Evolutionary conservation across 208 protist genomes (phyloP), one percentile per base, ranked within the genome.

Genomic region (Crithidia thermophila): DNA sequence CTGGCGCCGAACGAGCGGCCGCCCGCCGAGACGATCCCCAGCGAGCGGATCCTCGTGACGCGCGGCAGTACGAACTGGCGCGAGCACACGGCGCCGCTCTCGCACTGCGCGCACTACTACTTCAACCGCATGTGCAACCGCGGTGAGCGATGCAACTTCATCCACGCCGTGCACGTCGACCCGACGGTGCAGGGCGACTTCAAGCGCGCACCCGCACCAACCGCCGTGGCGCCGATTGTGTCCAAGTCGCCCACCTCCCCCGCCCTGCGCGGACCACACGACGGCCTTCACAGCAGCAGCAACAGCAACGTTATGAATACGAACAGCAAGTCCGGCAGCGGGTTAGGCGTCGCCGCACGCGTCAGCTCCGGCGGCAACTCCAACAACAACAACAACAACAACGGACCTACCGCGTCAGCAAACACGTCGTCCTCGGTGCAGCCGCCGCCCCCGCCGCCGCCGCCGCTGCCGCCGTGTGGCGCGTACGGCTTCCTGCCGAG

Each of bases 71-170:
- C 68, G n/a, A 47, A 58, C 46, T 78, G 67, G 72, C 67, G 45
- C 11, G 69, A 83, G 58, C 70, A 85, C 68, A 23, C 39, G 30
- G 49, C 66, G 18, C 77, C 81, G 13, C 78, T 90, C 45, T 86
- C 82, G 21, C 90, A 91, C 78, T 95, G 90, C 70, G 82, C 90
- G 18, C 87, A 95, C 45, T 95, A 91, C 71, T 93, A 89, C 75
- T 91, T 90, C 74, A 91, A 95, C 65, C 79, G 83, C 40, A 85
- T 93, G 61, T 95, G 90, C 83, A 84, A 89, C 61, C 81, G 79
- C n/a, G 87, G 84, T 25, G 82, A 85, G 74, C 62, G 73, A 50
- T 90, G 90, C 66, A 82, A 84, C 72, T 93, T 91, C 45, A 82
- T 95, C 33, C 90, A 95, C 73, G 68, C 81, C 27, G 68, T 92